Percentiles rank a stretch among this genome's conserved stretches.
phyloP scores from a whole-genome alignment of 768 basidiomycete genomes.

The Pleurotus tuoliensis region DNA sequence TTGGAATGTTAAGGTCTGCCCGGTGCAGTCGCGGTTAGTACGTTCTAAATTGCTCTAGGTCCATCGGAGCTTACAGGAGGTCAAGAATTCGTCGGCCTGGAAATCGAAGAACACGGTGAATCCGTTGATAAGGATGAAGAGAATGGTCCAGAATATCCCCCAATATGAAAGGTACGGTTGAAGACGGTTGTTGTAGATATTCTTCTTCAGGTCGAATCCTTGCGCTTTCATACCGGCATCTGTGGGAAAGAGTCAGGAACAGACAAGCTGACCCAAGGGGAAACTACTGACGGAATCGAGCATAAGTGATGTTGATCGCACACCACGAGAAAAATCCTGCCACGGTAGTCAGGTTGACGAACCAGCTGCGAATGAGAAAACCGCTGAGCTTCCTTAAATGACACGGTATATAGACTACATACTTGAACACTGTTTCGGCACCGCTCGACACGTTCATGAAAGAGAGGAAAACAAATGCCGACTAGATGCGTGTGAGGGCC shows the following conservation, averaged over 20 bases:
- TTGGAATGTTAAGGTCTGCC: slow-evolving; percentile 39
- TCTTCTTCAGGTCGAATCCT: slow-evolving; percentile 55
- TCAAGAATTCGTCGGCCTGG: slow-evolving; percentile 48
- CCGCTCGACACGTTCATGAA: slow-evolving; percentile 63
- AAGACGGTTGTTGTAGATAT: slow-evolving; percentile 57
- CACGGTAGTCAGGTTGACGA: slow-evolving; percentile 63
- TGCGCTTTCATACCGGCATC: slow-evolving; percentile 62
- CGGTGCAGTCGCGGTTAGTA: not conserved
- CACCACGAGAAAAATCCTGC: slow-evolving; percentile 68
- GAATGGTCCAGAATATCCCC: slow-evolving; percentile 59
- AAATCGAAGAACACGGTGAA: slow-evolving; percentile 64
- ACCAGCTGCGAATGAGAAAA: slow-evolving; percentile 42
- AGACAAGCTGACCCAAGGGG: slow-evolving; percentile 4
- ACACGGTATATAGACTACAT: slow-evolving; percentile 8
- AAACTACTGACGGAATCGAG: slow-evolving; percentile 53
- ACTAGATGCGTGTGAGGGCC: slow-evolving; percentile 15
- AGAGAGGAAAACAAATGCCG: slow-evolving; percentile 40
- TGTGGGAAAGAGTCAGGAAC: slow-evolving; percentile 13
- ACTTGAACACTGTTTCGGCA: slow-evolving; percentile 56
- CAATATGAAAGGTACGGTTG: slow-evolving; percentile 71
- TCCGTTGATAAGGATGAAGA: slow-evolving; percentile 55
- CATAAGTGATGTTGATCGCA: slow-evolving; percentile 66
- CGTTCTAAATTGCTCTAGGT: too few relatives aligned
- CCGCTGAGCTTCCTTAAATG: not conserved
- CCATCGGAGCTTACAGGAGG: slow-evolving; percentile 38